Base-by-base conservation (phyloP, 2,329 filamentous ascomycete species). In the Triangularia setosa region DNA sequence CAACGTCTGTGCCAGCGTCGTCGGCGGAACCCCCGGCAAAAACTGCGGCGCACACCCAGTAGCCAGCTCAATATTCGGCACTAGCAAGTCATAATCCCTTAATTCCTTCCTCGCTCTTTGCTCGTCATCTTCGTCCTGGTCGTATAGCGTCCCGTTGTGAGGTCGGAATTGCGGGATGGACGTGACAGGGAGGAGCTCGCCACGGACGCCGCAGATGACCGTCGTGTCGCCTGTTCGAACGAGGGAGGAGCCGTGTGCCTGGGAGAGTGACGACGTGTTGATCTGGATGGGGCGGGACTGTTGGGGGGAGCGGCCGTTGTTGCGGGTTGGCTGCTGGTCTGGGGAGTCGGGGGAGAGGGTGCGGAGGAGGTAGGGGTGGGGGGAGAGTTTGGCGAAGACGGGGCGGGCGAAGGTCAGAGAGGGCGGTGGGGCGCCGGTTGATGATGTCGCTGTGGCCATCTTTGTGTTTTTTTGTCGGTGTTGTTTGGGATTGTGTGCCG, bases 181-280 rank as follows among this genome's bases (percentile, higher is more conserved):
- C 58, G 85, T 83, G 2, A 90, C 88, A 57, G 88, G 83, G 25
- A 99, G 81, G 6, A 96, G 88, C 78, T 99, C 95, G 60, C 84
- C 93, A 54, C 94, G 87, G 21, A 99, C 87, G 64, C 94, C 95
- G 74, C 93, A 97, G 40, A 99, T 93, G n/a, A 93, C 92, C 0
- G 92, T 93, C 1, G 94, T 98, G 76, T 96, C 92, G 56, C 95
- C 95, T 60, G 91, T 82, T 35, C 95, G 87, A 58, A 98, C 90
- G 0, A 98, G 89, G 0, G 94, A 90, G 72, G 92, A 96, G 60
- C 95, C 95, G 74, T 96, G 89, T 63, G 92, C 90, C 76, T 99
- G 93, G 0, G 92, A 91, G 58, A 99, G 81, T 23, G 92, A 95
- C 25, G 91, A 90, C 0, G 87, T 87, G 77, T 97, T 95, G 71